Base-by-base conservation (phyloP, 2,329 filamentous ascomycete genomes). In the Tricladium varicosporioides region DNA sequence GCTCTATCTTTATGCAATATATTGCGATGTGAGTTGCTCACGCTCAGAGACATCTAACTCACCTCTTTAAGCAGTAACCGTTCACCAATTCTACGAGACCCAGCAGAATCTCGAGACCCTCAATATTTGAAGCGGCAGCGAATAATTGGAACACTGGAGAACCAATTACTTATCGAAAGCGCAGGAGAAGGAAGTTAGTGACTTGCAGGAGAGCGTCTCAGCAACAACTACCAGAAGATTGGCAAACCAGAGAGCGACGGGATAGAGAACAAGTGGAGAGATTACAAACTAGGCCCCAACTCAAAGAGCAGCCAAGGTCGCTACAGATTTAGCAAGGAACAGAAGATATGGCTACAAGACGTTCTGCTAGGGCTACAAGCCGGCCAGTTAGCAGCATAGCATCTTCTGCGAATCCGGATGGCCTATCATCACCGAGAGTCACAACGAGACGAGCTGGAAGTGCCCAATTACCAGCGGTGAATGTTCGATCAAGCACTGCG, bases 291-390 rank as follows among this genome's bases (percentile, higher is more conserved):
- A 27, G 22, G 22, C 7, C 22, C 7, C 36, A 4, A 40, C 11
- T 40, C 11, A n/a, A 40, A 40, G 10, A 40, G 36, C 36, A 40
- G 36, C 43, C 43, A 46, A 46, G 18, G 7, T 22, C 13, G 9
- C 43, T 11, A 11, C 2, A 16, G 15, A 15, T 4, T 40, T 4
- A 10, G 36, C 27, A 46, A 46, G 14, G n/a, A 16, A 46, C n/a
- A 16, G 9, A 18, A 13, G 14, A 13, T 31, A 69, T 69, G 67
- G 66, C 66, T 42, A 65, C 67, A 40, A 55, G 61, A 51, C 57
- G 64, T 31, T 60, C 54, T 7, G 66, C 61, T 13, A 63, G 67
- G 40, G 60, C 61, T 7, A 27, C 22, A 27, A 27, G 22, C 22
- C 22, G 43, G 47, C 63, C 4, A 67, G 64, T 48, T 63, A 59